phyloP scores from a whole-genome alignment of 345 rosid genomes.

The Erysimum cheiranthoides region DNA sequence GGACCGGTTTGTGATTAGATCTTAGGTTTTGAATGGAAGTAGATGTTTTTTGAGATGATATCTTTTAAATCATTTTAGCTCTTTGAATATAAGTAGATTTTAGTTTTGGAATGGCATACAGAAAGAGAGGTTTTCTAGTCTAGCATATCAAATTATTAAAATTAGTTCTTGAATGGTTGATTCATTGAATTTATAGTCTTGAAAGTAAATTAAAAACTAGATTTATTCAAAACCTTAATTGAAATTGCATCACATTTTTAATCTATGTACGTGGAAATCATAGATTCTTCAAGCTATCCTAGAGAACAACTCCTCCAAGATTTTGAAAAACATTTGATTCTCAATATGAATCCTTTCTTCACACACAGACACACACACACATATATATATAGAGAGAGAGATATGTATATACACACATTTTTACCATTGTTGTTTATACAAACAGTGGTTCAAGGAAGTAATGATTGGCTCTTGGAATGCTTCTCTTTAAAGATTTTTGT shows the following conservation, averaged over 20 bases:
- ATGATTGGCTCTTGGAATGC: slow-evolving; percentile 45
- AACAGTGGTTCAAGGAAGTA: slow-evolving; percentile 35
- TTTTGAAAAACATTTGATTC: slow-evolving; percentile 4
- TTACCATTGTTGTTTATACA: slow-evolving; percentile 13
- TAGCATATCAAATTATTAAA: neutral
- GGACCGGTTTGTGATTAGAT: slow-evolving; percentile 10
- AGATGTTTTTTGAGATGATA: neutral
- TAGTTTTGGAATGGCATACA: neutral
- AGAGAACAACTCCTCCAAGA: slow-evolving; percentile 11
- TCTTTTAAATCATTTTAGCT: neutral
- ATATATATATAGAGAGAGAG: too few relatives aligned
- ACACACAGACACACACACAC: too few relatives aligned
- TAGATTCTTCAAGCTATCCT: slow-evolving; percentile 12
- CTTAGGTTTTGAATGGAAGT: slow-evolving; percentile 29
- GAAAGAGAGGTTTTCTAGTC: neutral
- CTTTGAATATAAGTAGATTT: slow-evolving; percentile 4
- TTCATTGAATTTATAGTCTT: neutral
- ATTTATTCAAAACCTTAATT: neutral
- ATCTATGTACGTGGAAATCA: neutral
- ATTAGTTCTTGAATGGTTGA: neutral
- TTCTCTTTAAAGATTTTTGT: slow-evolving; percentile 42
- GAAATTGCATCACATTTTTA: slow-evolving; percentile 4
- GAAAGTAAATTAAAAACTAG: neutral
- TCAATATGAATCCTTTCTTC: slow-evolving; percentile 19
- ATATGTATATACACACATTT: neutral